Percentiles rank a stretch among this genome's conserved stretches.
Conservation (phyloP, 2,329 filamentous ascomycete species). For the Nemania serpens region DNA sequence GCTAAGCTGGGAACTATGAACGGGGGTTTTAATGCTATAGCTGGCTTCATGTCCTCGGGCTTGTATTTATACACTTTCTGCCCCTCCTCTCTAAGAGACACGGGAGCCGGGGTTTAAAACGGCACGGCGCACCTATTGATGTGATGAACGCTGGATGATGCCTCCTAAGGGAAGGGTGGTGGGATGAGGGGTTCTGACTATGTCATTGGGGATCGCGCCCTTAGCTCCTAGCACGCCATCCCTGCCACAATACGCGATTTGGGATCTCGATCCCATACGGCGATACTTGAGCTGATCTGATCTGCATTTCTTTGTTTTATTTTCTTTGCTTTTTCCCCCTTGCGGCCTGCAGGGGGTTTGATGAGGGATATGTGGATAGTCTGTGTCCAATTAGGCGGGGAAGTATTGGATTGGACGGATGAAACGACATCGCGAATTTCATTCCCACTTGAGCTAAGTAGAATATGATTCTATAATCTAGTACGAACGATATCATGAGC, state of each 20-base stretch:
- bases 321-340: slow-evolving; percentile 8
- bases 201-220: slow-evolving; percentile 24
- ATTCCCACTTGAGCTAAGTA: neutral
- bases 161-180: slow-evolving; percentile 13
- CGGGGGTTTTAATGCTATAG: neutral
- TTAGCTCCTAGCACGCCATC: slow-evolving; percentile 28
- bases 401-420: neutral
- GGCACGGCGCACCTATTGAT: neutral
- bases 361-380: neutral
- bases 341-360: neutral
- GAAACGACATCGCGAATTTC: slow-evolving; percentile 1
- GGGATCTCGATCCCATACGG: neutral
- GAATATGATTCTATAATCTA: too few relatives aligned
- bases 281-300: neutral
- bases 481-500: too few relatives aligned
- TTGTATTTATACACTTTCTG: slow-evolving; percentile 15
- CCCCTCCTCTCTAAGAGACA: neutral
- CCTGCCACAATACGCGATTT: slow-evolving; percentile 18
- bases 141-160: neutral
- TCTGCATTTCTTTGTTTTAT: neutral
- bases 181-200: slow-evolving; percentile 22
- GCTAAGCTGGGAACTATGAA: neutral
- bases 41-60: neutral
- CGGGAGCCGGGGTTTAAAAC: neutral
- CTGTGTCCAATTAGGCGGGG: too few relatives aligned